Percentiles rank a stretch among this genome's conserved stretches.
These are phyloP conservation scores for Gautieria morchelliformis DNA, from an alignment of 768 basidiomycete genomes.

Conservation along the genomic window DNA sequence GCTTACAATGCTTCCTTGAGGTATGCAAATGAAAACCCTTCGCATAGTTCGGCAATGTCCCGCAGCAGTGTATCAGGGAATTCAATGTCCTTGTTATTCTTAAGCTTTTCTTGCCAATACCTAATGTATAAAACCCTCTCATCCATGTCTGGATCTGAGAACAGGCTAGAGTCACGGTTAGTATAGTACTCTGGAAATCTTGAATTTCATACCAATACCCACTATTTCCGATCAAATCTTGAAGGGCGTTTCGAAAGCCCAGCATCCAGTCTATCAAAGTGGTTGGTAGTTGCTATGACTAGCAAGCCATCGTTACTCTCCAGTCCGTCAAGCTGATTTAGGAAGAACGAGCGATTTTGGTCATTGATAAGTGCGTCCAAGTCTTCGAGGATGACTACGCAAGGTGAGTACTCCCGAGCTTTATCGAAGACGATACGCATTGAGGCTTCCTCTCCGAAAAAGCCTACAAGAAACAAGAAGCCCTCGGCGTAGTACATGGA, in stretches of 20 bases:
- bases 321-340: slow-evolving; percentile 78
- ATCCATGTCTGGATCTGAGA: slow-evolving; percentile 57
- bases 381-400: slow-evolving; percentile 54
- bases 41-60: slow-evolving; percentile 50
- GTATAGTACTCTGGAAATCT: background rate
- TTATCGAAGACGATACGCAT: slow-evolving; percentile 64
- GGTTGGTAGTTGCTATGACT: slow-evolving; percentile 74
- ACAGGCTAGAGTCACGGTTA: slow-evolving; percentile 36
- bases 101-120: slow-evolving; percentile 78
- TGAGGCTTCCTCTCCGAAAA: slow-evolving; percentile 49
- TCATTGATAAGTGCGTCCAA: slow-evolving; percentile 76
- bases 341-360: slow-evolving; percentile 73
- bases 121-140: slow-evolving; percentile 59
- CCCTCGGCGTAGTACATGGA: background rate
- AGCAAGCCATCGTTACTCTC: slow-evolving; percentile 74
- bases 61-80: slow-evolving; percentile 60
- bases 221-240: slow-evolving; percentile 84
- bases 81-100: slow-evolving; percentile 45
- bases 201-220: slow-evolving; percentile 20
- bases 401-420: slow-evolving; percentile 62
- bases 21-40: slow-evolving; percentile 76
- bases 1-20: slow-evolving; percentile 83
- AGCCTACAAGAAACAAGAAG: slow-evolving; percentile 28
- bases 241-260: slow-evolving; percentile 70
- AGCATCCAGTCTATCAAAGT: slow-evolving; percentile 72